Conservation (phyloP, 441 rosid genomes). For the Isatis lusitanica region DNA sequence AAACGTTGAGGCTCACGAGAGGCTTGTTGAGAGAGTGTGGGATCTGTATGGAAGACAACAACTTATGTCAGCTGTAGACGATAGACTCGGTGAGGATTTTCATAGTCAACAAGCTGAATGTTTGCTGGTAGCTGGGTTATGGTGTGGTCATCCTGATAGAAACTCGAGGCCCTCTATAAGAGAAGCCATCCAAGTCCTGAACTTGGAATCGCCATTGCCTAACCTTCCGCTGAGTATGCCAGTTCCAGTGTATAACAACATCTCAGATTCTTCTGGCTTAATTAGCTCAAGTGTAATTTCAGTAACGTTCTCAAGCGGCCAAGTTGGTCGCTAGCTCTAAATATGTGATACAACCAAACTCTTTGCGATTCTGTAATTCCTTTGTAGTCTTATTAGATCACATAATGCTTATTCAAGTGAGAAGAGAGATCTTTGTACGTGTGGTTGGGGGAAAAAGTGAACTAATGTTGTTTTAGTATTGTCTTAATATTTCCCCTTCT, state of each 20-base stretch:
- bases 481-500: no score
- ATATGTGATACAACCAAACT: background rate
- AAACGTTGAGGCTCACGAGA: no score
- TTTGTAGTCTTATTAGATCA: background rate
- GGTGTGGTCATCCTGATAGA: no score
- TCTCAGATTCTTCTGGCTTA: background rate
- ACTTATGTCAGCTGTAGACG: no score
- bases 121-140: no score
- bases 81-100: no score
- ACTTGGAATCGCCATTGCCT: no score
- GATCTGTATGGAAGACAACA: no score
- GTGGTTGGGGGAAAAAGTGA: background rate
- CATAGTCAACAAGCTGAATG: no score
- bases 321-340: background rate
- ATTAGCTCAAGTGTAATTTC: background rate
- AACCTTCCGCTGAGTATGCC: background rate
- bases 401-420: background rate
- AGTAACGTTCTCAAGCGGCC: background rate
- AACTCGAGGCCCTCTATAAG: no score
- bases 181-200: no score
- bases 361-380: background rate
- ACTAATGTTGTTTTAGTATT: background rate
- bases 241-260: background rate
- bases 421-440: background rate
- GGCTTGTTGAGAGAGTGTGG: no score